Evolutionary conservation across 208 protist species (phyloP), one percentile per base, ranked within the genome.

Genomic region (Tritrichomonas foetus): DNA sequence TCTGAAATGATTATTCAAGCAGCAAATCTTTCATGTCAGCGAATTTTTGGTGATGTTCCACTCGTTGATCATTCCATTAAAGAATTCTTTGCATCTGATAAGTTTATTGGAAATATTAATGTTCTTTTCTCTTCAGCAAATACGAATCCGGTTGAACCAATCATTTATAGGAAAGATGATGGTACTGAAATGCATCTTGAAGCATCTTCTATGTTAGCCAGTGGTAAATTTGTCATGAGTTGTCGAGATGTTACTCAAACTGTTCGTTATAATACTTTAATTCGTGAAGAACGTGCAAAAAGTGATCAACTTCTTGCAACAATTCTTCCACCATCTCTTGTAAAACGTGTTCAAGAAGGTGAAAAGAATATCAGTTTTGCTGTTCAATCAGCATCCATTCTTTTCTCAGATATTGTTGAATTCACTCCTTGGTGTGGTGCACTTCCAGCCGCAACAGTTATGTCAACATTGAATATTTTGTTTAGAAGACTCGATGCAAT

Each of bases 391-490:
- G 33, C 36, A 16, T 47, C 74, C 11, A 39, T 82, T 25, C 27
- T 82, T 8, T 82, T 82, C 39, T 47, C 41, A 41, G 74, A 82
- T 50, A 82, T 82, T 50, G 74, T 82, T 14, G 9, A 36, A 30
- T 82, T 82, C 74, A 82, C 74, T 50, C 74, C 74, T 30, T 82
- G 74, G 74, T 82, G 74, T 27, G 74, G 74, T 20, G 44, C 74
- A 82, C 39, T 47, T 16, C 33, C 33, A 8, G 74, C 74, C 50
- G 33, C 47, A 3, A 47, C 47, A 25, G 74, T 82, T 25, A 82
- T 82, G 74, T 50, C 39, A 16, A 82, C 41, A 20, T 39, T 82
- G 11, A 82, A 82, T 39, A 82, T 82, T 25, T 47, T 82, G 41
- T 82, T 82, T 41, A 82, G 50, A 41, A 39, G 41, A 50, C 50